Conservation (phyloP, 352 stramenopile species). For the Phytopythium kandeliae region DNA sequence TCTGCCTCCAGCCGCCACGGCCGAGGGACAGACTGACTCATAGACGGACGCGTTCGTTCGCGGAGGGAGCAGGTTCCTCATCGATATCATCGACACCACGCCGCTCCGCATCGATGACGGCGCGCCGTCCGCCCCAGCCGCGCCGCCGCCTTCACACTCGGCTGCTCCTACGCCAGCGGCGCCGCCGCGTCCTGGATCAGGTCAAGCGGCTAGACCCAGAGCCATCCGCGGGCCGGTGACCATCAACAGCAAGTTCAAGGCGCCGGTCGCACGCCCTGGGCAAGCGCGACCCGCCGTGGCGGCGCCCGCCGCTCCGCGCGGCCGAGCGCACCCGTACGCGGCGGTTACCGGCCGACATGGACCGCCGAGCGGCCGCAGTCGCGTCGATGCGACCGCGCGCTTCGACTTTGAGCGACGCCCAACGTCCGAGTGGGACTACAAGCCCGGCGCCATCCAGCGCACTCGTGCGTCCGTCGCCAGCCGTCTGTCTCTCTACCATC, state of each 20-base stretch:
- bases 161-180: background rate
- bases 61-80: conserved; percentile 37
- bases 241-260: conserved; percentile 27
- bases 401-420: conserved; percentile 56
- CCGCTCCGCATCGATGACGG: conserved; percentile 18
- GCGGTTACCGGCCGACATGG: conserved; percentile 3
- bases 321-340: conserved; percentile 12
- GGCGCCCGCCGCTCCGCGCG: conserved; percentile 2
- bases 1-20: background rate
- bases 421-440: conserved; percentile 60
- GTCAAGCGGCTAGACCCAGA: too few species aligned
- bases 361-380: conserved; percentile 2
- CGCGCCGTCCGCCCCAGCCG: background rate
- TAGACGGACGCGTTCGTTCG: background rate
- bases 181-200: background rate
- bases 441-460: conserved; percentile 29
- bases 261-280: conserved; percentile 12
- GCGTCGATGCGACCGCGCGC: conserved; percentile 1
- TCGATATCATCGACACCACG: conserved; percentile 67
- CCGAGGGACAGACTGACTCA: background rate
- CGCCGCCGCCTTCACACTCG: background rate
- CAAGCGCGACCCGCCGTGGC: conserved; percentile 12
- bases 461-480: conserved; percentile 29
- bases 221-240: background rate
- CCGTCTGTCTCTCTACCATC: conserved; percentile 2